Percentiles rank a stretch among this genome's conserved stretches.
Evolutionary conservation across 2,329 filamentous ascomycete genomes (phyloP).

Genomic region (Botrytis fragariae): DNA sequence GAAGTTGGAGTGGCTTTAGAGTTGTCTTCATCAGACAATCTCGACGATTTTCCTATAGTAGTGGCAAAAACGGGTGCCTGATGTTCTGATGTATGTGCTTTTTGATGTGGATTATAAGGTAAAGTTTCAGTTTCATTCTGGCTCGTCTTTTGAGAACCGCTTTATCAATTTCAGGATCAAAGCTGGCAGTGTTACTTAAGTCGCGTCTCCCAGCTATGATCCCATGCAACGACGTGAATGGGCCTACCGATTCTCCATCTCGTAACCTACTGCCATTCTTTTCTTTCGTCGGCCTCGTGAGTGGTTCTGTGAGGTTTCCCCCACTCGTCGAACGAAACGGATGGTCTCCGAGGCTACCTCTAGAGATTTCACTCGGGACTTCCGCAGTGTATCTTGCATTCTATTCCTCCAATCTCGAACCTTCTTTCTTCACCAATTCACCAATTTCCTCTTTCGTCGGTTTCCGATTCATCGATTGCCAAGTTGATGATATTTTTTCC

Average conservation of each 20-base stretch:
- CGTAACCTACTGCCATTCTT: neutral
- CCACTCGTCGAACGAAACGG: neutral
- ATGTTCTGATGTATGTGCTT: neutral
- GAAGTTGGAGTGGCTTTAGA: neutral
- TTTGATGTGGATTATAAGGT: neutral
- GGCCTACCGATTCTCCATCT: neutral
- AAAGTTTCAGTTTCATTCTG: neutral
- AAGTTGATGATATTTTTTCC: neutral
- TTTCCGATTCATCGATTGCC: neutral
- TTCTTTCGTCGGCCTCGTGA: neutral
- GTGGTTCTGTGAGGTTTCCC: neutral
- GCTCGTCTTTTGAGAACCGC: neutral
- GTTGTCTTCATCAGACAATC: neutral
- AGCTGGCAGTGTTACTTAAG: neutral
- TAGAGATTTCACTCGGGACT: neutral
- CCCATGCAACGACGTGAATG: neutral
- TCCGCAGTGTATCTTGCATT: neutral
- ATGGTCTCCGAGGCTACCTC: neutral
- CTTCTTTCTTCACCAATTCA: neutral
- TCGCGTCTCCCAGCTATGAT: neutral
- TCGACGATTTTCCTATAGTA: neutral
- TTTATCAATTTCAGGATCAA: neutral
- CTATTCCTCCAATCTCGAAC: neutral
- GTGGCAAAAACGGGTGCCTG: neutral
- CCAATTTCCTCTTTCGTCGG: neutral